Conservation (phyloP, 129 eudicot species). For the Lactuca sativa region DNA sequence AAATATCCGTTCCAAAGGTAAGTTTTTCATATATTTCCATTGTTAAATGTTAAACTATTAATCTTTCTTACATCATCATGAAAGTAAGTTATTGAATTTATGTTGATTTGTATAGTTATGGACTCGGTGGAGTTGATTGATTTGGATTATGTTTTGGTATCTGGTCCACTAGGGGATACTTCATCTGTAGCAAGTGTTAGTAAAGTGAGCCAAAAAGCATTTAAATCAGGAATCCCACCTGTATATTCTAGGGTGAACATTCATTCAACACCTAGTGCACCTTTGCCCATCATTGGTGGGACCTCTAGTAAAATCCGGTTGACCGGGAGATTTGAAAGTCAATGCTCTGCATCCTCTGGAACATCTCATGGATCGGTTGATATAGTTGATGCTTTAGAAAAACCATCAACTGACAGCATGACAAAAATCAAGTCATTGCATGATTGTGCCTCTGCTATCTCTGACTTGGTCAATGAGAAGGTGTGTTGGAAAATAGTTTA, state of each 20-base stretch:
- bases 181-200: too few relatives aligned
- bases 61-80: too few relatives aligned
- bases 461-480: conserved; percentile 82
- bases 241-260: conserved; percentile 25
- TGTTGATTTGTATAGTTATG: too few relatives aligned
- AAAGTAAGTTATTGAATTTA: too few relatives aligned
- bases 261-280: conserved; percentile 45
- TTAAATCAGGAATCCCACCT: too few relatives aligned
- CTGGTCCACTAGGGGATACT: too few relatives aligned
- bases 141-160: too few relatives aligned
- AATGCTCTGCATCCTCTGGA: conserved; percentile 65
- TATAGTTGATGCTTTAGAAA: conserved; percentile 56
- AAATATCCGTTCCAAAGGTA: too few relatives aligned
- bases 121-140: too few relatives aligned
- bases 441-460: conserved; percentile 69
- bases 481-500: conserved; percentile 41
- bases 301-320: conserved; percentile 33
- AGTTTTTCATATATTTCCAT: too few relatives aligned
- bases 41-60: too few relatives aligned
- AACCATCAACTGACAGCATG: conserved; percentile 70
- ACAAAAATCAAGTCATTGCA: conserved; percentile 72
- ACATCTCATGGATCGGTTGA: conserved; percentile 68
- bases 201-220: too few relatives aligned
- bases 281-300: conserved; percentile 55
- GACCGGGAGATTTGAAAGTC: conserved; percentile 60